Evolutionary conservation across 257 asterid species (phyloP), one percentile per base, ranked within the genome.

Genomic region (Voacanga thouarsii): DNA sequence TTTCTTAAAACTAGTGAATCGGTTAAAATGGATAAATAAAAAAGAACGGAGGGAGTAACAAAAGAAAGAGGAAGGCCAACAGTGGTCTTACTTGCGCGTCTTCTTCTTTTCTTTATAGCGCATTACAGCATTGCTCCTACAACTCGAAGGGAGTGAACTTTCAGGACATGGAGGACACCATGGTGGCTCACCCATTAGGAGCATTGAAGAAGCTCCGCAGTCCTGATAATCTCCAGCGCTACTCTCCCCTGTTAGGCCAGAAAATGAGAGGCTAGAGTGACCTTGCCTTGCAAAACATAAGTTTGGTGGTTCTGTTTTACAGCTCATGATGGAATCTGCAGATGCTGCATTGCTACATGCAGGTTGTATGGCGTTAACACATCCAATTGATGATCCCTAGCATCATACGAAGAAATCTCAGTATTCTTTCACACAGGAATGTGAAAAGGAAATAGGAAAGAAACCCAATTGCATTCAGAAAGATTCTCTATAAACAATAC

Each of bases 61-160:
- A 24, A 33, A 61, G 23, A 39, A 11, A 50, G 65, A 28, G 15
- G 5, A 71, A 16, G 79, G 50, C 39, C 16, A 78, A 65, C 41
- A 68, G 76, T 44, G 59, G 71, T 50, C 82, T 84, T 81, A 88
- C 91, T 82, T 80, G 85, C 96, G 89, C 71, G 90, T 80, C 89
- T 96, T 96, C 86, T 93, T 96, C 95, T 96, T 96, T 85, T 93
- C 98, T 88, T 84, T 93, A 87, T 96, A 96, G 68, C 99, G 97
- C 89, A 88, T 78, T 71, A 96, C 99, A 70, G 95, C 99, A 83
- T 89, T 86, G 55, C 72, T 93, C 85, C 99, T 86, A 79, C 88
- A 88, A 55, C 91, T 85, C 60, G 95, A 79, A 80, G 89, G 93
- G 49, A 77, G 37, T 47, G 94, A 82, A 85, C 56, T 83, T 73